Percentiles rank a stretch among this genome's conserved stretches.
phyloP scores from a whole-genome alignment of 129 eudicot species.

The Silybum marianum region DNA sequence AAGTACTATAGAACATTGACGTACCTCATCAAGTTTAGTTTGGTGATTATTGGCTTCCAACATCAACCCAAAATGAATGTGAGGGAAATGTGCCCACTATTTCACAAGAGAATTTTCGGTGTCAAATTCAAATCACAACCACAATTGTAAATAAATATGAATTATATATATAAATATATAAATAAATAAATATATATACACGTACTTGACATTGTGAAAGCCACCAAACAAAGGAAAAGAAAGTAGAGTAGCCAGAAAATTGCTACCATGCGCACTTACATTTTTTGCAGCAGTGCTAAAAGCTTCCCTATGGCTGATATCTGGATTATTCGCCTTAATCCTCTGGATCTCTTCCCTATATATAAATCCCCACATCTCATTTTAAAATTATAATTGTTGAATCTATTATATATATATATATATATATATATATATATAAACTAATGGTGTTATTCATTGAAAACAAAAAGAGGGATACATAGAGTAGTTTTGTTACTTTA shows the following conservation, averaged over 20 bases:
- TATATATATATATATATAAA: background rate
- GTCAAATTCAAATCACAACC: background rate
- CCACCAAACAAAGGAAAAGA: slow-evolving; percentile 32
- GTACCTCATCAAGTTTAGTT: slow-evolving; percentile 73
- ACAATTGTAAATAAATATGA: background rate
- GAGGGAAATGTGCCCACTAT: slow-evolving; percentile 99
- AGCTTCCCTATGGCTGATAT: slow-evolving; percentile 97
- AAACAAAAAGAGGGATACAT: background rate
- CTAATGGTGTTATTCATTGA: background rate
- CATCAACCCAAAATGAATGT: slow-evolving; percentile 93
- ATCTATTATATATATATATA: background rate
- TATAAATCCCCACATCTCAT: background rate
- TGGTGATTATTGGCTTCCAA: slow-evolving; percentile 75
- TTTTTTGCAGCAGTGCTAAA: slow-evolving; percentile 91
- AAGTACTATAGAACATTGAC: background rate
- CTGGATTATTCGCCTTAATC: slow-evolving; percentile 93
- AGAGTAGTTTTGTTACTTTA: slow-evolving; percentile 47
- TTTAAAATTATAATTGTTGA: background rate
- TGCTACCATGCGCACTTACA: slow-evolving; percentile 41
- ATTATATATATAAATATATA: background rate
- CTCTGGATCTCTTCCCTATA: slow-evolving; percentile 95
- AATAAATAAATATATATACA: background rate
- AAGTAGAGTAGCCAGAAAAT: slow-evolving; percentile 32
- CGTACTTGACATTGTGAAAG: slow-evolving; percentile 23
- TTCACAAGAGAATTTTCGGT: slow-evolving; percentile 16